Evolutionary conservation across 2,329 filamentous ascomycete genomes (phyloP).

Genomic region (Calycina herbarum): DNA sequence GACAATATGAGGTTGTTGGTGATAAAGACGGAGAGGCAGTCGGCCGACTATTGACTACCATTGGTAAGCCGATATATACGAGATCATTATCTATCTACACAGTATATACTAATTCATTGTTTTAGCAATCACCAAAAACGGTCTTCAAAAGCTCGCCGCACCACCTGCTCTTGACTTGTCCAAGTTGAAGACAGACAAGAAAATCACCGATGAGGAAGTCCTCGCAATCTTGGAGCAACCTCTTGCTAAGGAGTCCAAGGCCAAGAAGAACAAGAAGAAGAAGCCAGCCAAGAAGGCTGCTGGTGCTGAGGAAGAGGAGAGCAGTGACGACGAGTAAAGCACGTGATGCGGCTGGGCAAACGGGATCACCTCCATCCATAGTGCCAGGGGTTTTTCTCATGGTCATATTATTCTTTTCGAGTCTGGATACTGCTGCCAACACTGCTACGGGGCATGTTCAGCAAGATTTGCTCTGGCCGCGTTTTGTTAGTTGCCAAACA

Average conservation of each 20-base stretch:
- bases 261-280: conserved; percentile 78
- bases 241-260: conserved; percentile 80
- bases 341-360: conserved; percentile 17
- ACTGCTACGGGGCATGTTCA: conserved; percentile 29
- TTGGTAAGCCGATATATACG: conserved; percentile 65
- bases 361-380: not conserved
- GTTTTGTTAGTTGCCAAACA: conserved; percentile 18
- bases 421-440: conserved; percentile 24
- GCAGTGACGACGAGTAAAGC: conserved; percentile 42
- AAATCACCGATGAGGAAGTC: conserved; percentile 94
- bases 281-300: conserved; percentile 44
- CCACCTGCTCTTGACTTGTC: conserved; percentile 74
- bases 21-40: conserved; percentile 88
- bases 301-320: conserved; percentile 37
- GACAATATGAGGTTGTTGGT: conserved; percentile 93
- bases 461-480: conserved; percentile 23
- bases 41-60: conserved; percentile 82
- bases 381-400: conserved; percentile 3
- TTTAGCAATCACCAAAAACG: conserved; percentile 94
- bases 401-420: not conserved
- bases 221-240: conserved; percentile 92
- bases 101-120: conserved; percentile 30
- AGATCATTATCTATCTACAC: not conserved
- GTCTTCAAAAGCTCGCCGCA: conserved; percentile 79
- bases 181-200: conserved; percentile 93